Evolutionary conservation across 2,329 filamentous ascomycete species (phyloP), one percentile per base, ranked within the genome.

Genomic region (Cladosporium sphaerospermum): DNA sequence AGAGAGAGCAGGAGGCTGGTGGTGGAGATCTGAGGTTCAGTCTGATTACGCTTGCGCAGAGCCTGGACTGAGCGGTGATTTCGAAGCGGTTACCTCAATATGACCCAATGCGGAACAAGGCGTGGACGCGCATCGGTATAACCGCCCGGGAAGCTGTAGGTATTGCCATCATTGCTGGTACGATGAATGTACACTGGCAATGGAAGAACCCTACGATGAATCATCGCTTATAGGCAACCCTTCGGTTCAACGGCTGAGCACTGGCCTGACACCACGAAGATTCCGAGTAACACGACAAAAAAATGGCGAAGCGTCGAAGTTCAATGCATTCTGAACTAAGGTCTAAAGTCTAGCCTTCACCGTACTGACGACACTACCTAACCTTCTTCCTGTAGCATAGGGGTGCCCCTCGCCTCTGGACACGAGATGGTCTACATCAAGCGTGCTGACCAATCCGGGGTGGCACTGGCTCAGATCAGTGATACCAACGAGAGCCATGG

Each of bases 11-110:
- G 49, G 73, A 75, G 55, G 74, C 73, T 14, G 75, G 75, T 45
- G 79, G 75, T 4, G 81, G 80, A 10, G 80, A 83, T 67, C 63
- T 84, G 68, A 73, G 82, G 57, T 85, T 85, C 67, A 84, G 82
- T 69, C 65, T 85, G 52, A 78, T 85, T 52, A 80, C 78, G 54
- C 64, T 85, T 59, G 80, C 79, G 39, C 76, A 80, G 58, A 71
- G 71, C 49, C 72, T 83, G 67, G 75, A 80, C 67, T 78, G 70
- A 79, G 51, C 19, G 42, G 36, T 32, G 23, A 28, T 28, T 0
- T 7, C 4, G 23, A 7, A 28, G 23, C 23, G 23, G 23, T 28
- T 3, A 28, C 23, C 23, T 7, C 4, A 28, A 28, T 28, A 28
- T 7, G 23, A 28, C 23, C 23, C 5, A 28, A 28, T 7, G 23